Conservation (phyloP, 148 eudicot genomes). For the Chenopodium quinoa region DNA sequence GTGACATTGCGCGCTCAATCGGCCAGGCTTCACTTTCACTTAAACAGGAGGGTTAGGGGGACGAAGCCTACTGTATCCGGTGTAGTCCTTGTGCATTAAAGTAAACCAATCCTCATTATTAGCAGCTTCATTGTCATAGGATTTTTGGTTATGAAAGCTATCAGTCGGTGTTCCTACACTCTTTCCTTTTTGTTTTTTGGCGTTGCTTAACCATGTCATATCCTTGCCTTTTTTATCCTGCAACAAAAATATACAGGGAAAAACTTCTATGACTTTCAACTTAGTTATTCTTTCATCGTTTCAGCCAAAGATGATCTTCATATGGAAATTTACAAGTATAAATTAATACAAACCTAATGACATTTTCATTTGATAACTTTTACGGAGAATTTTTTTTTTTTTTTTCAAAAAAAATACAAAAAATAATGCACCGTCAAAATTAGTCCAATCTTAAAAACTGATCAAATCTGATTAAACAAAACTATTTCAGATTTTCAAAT, state of each 20-base stretch:
- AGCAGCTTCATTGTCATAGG: conserved; percentile 19
- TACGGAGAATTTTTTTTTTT: too few relatives aligned
- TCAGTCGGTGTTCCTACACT: neutral
- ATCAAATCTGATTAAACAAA: too few relatives aligned
- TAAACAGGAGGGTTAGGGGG: conserved; percentile 25
- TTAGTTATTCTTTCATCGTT: neutral
- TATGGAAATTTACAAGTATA: too few relatives aligned
- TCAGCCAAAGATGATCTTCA: too few relatives aligned
- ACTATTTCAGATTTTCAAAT: too few relatives aligned
- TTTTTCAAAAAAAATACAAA: too few relatives aligned
- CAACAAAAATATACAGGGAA: neutral
- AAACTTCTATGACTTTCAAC: neutral
- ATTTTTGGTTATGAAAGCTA: conserved; percentile 13
- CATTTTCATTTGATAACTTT: too few relatives aligned
- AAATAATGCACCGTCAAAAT: too few relatives aligned
- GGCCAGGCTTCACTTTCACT: too few relatives aligned
- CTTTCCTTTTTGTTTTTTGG: conserved; percentile 5
- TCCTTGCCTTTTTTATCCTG: conserved; percentile 10
- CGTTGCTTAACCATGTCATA: neutral
- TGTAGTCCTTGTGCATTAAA: conserved; percentile 30
- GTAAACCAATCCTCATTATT: conserved; percentile 28
- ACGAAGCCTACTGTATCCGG: conserved; percentile 13
- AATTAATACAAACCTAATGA: too few relatives aligned
- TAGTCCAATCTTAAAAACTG: too few relatives aligned
- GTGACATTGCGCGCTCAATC: too few relatives aligned